These are phyloP conservation scores for Mycena maculata DNA, from an alignment of 768 basidiomycete species.

Conservation along the genomic window DNA sequence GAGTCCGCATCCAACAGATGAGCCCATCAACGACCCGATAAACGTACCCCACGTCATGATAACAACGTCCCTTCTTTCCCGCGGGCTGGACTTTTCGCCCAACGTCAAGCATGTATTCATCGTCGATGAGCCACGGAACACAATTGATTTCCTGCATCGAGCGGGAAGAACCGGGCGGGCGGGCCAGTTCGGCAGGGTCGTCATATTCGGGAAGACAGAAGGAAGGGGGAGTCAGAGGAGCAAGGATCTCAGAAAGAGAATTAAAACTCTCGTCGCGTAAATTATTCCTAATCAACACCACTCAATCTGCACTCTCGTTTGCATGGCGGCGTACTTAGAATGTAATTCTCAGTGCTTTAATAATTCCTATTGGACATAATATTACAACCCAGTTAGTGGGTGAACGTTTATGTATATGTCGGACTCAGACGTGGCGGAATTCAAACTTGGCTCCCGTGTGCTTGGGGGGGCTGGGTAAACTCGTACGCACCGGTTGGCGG, in stretches of 20 bases:
- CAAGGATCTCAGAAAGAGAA: constrained; percentile 62
- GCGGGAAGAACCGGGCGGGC: constrained; percentile 88
- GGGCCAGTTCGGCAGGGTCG: constrained; percentile 74
- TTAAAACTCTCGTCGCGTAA: constrained; percentile 52
- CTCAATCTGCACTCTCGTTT: neutral
- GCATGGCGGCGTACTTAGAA: neutral
- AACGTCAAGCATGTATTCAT: constrained; percentile 86
- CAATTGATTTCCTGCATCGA: constrained; percentile 92
- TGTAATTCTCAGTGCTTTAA: neutral
- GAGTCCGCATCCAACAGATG: constrained; percentile 25
- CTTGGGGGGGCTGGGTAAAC: constrained; percentile 27
- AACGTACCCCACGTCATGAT: constrained; percentile 75
- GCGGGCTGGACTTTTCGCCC: constrained; percentile 90
- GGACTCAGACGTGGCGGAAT: neutral
- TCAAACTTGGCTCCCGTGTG: constrained; percentile 22
- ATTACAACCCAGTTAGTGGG: constrained; percentile 18
- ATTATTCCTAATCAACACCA: neutral
- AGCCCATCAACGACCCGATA: constrained; percentile 43
- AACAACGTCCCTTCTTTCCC: constrained; percentile 90
- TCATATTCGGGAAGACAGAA: constrained; percentile 78
- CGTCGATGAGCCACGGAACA: constrained; percentile 88
- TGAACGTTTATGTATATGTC: neutral
- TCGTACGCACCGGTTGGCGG: constrained; percentile 23
- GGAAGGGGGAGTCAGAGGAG: constrained; percentile 70
- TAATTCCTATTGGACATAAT: constrained; percentile 12